Conservation (phyloP, 140 eudicot genomes). For the Ambrosia hybrid region DNA sequence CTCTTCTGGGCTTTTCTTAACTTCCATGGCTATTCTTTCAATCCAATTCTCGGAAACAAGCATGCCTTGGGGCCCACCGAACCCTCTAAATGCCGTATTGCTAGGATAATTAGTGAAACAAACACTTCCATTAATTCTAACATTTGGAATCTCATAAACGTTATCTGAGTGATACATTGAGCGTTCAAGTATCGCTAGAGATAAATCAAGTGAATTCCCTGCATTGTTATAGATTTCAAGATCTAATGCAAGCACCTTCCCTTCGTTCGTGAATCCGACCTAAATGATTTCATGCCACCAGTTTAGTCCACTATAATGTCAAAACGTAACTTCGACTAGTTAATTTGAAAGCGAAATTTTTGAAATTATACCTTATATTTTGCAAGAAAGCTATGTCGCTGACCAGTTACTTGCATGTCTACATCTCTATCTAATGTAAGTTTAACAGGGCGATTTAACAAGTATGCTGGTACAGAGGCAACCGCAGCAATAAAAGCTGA, state of each 20-base stretch:
- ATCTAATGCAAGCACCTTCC: slow-evolving; percentile 83
- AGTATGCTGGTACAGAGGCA: slow-evolving; percentile 79
- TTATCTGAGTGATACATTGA: slow-evolving; percentile 91
- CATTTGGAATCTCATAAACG: slow-evolving; percentile 88
- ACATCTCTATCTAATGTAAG: slow-evolving; percentile 81
- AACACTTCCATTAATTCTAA: slow-evolving; percentile 69
- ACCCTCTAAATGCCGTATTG: slow-evolving; percentile 95
- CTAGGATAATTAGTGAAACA: slow-evolving; percentile 95
- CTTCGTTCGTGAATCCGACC: slow-evolving; percentile 92
- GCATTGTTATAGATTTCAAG: slow-evolving; percentile 84
- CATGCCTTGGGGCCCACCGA: slow-evolving; percentile 99
- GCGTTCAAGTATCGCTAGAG: slow-evolving; percentile 85
- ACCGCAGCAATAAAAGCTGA: slow-evolving; percentile 82
- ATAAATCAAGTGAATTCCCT: slow-evolving; percentile 91
- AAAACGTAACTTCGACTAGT: background rate
- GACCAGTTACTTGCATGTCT: slow-evolving; percentile 89
- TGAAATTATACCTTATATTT: slow-evolving; percentile 74
- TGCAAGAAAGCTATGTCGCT: slow-evolving; percentile 96
- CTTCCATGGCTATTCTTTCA: slow-evolving; percentile 84
- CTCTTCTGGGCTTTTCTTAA: slow-evolving; percentile 79
- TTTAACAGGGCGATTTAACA: slow-evolving; percentile 85
- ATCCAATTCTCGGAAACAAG: slow-evolving; percentile 91
- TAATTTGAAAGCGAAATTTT: background rate
- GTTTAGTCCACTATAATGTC: background rate
- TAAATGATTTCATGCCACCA: slow-evolving; percentile 25